These are phyloP conservation scores for Penicillium rolfsii DNA, from an alignment of 2,329 filamentous ascomycete genomes.

Conservation along the genomic window DNA sequence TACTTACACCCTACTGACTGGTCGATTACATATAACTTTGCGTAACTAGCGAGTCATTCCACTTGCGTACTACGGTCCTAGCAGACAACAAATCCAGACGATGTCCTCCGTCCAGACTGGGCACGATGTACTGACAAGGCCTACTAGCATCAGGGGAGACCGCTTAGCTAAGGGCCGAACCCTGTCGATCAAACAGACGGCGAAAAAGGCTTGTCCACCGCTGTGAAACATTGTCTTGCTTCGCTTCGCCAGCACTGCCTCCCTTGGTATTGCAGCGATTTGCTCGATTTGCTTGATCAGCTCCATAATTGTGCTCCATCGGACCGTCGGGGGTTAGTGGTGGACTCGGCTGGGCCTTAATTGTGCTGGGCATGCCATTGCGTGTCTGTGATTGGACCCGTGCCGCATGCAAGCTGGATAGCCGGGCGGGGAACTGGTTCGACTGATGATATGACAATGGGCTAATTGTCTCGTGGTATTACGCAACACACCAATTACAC, in stretches of 20 bases:
- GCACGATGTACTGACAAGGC: not conserved
- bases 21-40: no score
- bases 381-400: not conserved
- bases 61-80: no score
- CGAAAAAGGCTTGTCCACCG: slow-evolving; percentile 25
- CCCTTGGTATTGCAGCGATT: not conserved
- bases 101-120: no score
- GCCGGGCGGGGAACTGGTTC: not conserved
- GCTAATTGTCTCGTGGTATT: slow-evolving; percentile 13
- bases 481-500: slow-evolving; percentile 6
- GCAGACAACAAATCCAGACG: no score
- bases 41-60: no score
- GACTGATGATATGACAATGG: not conserved
- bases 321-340: not conserved
- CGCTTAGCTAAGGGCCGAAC: slow-evolving; percentile 21
- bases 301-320: not conserved
- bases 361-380: slow-evolving; percentile 3
- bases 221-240: slow-evolving; percentile 28
- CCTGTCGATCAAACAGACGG: slow-evolving; percentile 31
- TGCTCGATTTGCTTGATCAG: not conserved
- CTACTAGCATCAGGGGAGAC: not conserved
- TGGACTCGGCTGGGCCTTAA: not conserved
- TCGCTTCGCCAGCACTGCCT: slow-evolving; percentile 24
- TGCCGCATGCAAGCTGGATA: not conserved
- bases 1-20: no score